A percentile compares a stretch with the other conserved stretches of the same genome.
Evolutionary conservation across 495 filamentous ascomycete species (phyloP).

Genomic region (Penicillium malachiteum): DNA sequence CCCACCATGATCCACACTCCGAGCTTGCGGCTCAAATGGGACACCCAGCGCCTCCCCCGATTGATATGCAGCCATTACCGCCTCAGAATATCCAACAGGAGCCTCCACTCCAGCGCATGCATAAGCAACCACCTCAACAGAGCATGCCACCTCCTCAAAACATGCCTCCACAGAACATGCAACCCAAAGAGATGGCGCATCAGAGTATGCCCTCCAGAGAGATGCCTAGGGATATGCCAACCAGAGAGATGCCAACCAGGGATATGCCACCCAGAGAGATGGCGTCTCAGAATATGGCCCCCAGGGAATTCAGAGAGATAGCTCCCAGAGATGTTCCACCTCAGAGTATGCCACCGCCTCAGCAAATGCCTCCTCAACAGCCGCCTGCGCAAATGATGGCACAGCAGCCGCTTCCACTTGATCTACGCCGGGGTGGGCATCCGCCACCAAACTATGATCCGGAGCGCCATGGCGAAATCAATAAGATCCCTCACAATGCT

Average conservation of each 20-base stretch:
- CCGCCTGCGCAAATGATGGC: constrained; percentile 10
- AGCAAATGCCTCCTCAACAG: not conserved
- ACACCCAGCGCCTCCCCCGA: constrained; percentile 43
- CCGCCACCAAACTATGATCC: constrained; percentile 50
- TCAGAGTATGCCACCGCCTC: not conserved
- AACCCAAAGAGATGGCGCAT: not conserved
- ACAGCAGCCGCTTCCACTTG: constrained; percentile 49
- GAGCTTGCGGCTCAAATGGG: constrained; percentile 63
- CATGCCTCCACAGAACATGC: not conserved
- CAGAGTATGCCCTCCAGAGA: too few relatives aligned
- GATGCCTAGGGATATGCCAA: too few relatives aligned
- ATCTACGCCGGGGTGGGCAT: constrained; percentile 50
- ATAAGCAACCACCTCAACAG: constrained; percentile 1
- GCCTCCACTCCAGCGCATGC: not conserved
- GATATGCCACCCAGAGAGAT: too few relatives aligned
- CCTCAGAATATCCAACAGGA: constrained; percentile 6
- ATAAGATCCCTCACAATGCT: constrained; percentile 81
- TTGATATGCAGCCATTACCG: constrained; percentile 17
- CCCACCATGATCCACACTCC: constrained; percentile 80
- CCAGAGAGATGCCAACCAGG: too few relatives aligned
- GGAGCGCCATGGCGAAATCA: constrained; percentile 63
- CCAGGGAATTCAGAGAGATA: too few relatives aligned
- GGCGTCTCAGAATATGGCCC: too few relatives aligned
- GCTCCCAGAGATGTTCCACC: too few relatives aligned
- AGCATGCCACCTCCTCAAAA: not conserved